These are phyloP conservation scores for Sistotremastrum niveocremeum DNA, from an alignment of 768 basidiomycete genomes.

Conservation along the genomic window DNA sequence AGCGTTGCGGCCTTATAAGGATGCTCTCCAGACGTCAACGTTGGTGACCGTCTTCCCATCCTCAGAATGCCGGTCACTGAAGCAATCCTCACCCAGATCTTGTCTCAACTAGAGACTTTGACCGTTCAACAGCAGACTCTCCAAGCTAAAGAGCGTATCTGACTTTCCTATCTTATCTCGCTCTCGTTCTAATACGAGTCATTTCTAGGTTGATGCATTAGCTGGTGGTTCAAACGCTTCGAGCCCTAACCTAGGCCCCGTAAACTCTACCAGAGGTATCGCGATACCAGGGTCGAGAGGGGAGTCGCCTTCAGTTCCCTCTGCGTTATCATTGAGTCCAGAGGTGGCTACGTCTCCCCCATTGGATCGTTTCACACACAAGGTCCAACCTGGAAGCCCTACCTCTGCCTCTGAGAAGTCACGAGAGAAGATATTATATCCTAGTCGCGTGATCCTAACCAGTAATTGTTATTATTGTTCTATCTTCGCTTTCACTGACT, in stretches of 20 bases:
- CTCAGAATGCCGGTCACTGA: slow-evolving; percentile 18
- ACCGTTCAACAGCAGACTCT: slow-evolving; percentile 65
- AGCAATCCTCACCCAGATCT: slow-evolving; percentile 56
- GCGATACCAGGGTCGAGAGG: slow-evolving; percentile 16
- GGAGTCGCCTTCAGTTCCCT: slow-evolving; percentile 1
- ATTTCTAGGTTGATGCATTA: slow-evolving; percentile 38
- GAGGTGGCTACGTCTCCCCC: too few species aligned
- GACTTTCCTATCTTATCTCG: background rate
- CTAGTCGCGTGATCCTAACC: slow-evolving; percentile 69
- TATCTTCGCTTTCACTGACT: slow-evolving; percentile 3
- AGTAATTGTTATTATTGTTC: slow-evolving; percentile 29
- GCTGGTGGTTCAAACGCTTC: slow-evolving; percentile 10
- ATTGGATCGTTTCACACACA: slow-evolving; percentile 2
- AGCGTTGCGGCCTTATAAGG: too few species aligned
- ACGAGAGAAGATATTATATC: slow-evolving; percentile 65
- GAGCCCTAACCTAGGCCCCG: slow-evolving; percentile 16
- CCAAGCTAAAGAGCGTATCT: slow-evolving; percentile 55
- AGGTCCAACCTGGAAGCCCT: slow-evolving; percentile 11
- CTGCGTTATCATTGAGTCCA: too few species aligned
- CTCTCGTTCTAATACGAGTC: too few species aligned
- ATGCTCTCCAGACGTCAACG: too few species aligned
- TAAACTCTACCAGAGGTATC: slow-evolving; percentile 15
- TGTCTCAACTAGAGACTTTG: slow-evolving; percentile 54
- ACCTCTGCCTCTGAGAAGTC: slow-evolving; percentile 36
- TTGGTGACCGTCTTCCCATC: too few species aligned